Conservation (phyloP, 164 flowering plant genomes). For the Vitis vinifera region DNA sequence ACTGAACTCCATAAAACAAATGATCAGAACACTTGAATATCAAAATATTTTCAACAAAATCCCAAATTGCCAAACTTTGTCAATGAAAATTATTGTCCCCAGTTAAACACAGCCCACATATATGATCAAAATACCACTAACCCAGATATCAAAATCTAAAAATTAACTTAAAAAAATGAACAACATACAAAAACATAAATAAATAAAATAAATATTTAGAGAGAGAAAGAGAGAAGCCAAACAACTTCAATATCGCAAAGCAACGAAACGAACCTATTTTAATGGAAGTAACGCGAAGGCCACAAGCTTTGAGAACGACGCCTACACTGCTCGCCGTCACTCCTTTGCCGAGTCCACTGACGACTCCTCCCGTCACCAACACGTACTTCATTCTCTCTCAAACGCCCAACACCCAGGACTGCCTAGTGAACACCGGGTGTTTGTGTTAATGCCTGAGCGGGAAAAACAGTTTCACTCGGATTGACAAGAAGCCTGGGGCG, state of each 20-base stretch:
- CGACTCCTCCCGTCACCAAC: conserved; percentile 92
- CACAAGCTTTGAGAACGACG: conserved; percentile 90
- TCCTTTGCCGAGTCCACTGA: conserved; percentile 97
- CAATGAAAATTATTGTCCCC: too few relatives aligned
- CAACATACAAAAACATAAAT: neutral
- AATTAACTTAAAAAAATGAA: too few relatives aligned
- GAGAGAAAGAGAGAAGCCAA: neutral
- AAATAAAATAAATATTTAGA: neutral
- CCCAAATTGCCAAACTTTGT: too few relatives aligned
- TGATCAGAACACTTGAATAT: too few relatives aligned
- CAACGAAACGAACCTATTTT: conserved; percentile 63
- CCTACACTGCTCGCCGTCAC: conserved; percentile 96
- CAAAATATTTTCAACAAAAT: too few relatives aligned
- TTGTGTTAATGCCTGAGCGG: conserved; percentile 40
- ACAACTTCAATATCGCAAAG: too few relatives aligned
- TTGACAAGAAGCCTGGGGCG: neutral
- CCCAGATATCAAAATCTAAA: too few relatives aligned
- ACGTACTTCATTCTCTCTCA: conserved; percentile 79
- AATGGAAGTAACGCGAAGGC: conserved; percentile 94
- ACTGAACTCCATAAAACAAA: too few relatives aligned
- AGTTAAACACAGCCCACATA: too few relatives aligned
- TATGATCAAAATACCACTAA: too few relatives aligned
- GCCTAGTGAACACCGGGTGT: conserved; percentile 4
- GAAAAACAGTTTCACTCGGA: conserved; percentile 1
- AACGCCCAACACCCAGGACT: neutral